These are phyloP conservation scores for Ophiostoma piceae DNA, from an alignment of 2,329 filamentous ascomycete genomes.

Conservation along the genomic window DNA sequence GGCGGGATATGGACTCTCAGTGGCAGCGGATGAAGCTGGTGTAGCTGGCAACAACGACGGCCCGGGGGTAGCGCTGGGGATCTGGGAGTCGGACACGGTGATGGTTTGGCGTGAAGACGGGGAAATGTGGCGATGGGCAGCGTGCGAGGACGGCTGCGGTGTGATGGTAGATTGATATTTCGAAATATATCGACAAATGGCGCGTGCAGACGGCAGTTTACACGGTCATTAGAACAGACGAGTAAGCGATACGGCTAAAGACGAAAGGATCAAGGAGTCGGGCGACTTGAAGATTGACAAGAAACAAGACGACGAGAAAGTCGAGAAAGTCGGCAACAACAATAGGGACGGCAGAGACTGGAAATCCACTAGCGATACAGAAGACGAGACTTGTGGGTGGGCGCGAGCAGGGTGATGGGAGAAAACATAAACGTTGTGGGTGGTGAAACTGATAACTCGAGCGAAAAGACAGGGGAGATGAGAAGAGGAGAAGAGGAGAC, in stretches of 20 bases:
- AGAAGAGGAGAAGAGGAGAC: neutral
- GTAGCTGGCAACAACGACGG: slow-evolving; percentile 20
- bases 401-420: neutral
- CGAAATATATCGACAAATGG: neutral
- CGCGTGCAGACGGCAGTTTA: slow-evolving; percentile 3
- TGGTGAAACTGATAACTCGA: neutral
- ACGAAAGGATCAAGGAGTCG: neutral
- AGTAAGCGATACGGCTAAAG: neutral
- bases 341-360: neutral
- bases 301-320: neutral
- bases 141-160: slow-evolving; percentile 1
- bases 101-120: slow-evolving; percentile 13
- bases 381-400: neutral
- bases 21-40: slow-evolving; percentile 5
- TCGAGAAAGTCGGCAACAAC: slow-evolving; percentile 5
- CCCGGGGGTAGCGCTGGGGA: slow-evolving; percentile 18
- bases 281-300: neutral
- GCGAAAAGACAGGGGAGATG: slow-evolving; percentile 2
- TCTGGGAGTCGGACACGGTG: slow-evolving; percentile 26
- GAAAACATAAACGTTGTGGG: neutral
- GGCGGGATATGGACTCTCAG: neutral
- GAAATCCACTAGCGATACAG: neutral
- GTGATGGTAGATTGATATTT: neutral
- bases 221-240: neutral
- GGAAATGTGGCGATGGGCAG: neutral